Evolutionary conservation across 257 asterid genomes (phyloP), one percentile per base, ranked within the genome.

Genomic region (Ballota nigra): DNA sequence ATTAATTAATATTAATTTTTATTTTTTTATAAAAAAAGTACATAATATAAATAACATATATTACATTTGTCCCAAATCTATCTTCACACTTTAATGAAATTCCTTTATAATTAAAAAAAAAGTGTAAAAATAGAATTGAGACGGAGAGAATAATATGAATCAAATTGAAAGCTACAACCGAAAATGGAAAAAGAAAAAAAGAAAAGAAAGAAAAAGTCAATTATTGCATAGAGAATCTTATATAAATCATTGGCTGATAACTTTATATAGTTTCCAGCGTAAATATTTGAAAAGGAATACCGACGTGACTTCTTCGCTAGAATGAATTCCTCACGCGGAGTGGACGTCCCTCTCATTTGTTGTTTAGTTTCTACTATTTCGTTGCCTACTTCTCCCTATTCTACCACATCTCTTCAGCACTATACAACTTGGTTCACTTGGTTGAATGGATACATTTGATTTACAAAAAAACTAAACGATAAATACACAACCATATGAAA

Each of bases 361-460:
- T 57, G 51, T 63, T 19, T 16, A 23, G 0, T 57, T 23, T 24
- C 22, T 19, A 33, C 45, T 10, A 18, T 75, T 68, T 67, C 26
- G 20, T 36, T n/a, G 67, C 57, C 40, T 66, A 76, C 68, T 52
- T 62, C 66, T 22, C 82, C 76, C 73, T 66, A 63, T 45, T 67
- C 78, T 74, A 78, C 33, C 63, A 69, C 4, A 51, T 40, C 38
- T 63, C 70, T 73, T 33, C 38, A 4, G 19, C 19, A 43, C 52
- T 43, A 43, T 43, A 43, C 52, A 47, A 47, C 55, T 47, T 47
- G 55, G 9, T 45, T 45, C 53, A 45, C 3, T 45, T 45, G 53
- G 22, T 47, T 45, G 20, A 45, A 5, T 15, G 18, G 52, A 43
- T 43, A 13, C 52, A 43, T 13, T 45, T 16, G 3, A 16, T 47